Evolutionary conservation across 805 yeast genomes (phyloP).

Genomic region (Kluyveromyces nonfermentans): DNA sequence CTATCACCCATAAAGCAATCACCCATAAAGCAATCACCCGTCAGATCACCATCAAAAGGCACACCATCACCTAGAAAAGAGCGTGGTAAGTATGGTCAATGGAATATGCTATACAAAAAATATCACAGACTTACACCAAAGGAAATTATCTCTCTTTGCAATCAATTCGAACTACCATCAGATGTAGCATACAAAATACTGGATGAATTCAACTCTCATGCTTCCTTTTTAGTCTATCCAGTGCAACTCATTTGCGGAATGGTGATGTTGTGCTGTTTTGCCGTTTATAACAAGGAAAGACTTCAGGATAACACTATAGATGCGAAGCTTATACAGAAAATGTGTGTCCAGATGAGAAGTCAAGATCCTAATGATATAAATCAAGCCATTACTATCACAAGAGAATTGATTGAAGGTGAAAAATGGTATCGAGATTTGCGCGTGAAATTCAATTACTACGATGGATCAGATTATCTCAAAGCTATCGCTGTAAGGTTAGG

Average conservation of each 20-base stretch:
- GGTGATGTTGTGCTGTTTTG: slow-evolving; percentile 46
- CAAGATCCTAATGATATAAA: slow-evolving; percentile 39
- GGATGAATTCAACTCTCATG: slow-evolving; percentile 41
- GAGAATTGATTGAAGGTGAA: slow-evolving; percentile 44
- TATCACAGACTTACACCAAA: slow-evolving; percentile 31
- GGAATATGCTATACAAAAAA: slow-evolving; percentile 20
- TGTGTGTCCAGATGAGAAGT: slow-evolving; percentile 45
- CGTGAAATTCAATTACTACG: slow-evolving; percentile 31
- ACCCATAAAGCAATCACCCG: slow-evolving; percentile 2
- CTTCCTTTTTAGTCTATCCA: slow-evolving; percentile 47
- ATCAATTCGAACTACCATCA: slow-evolving; percentile 53
- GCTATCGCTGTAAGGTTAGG: slow-evolving; percentile 23
- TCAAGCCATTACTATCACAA: slow-evolving; percentile 45
- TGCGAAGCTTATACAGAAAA: slow-evolving; percentile 38
- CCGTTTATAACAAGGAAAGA: slow-evolving; percentile 42
- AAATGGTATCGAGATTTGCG: slow-evolving; percentile 56
- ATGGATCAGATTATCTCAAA: slow-evolving; percentile 21
- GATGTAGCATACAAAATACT: slow-evolving; percentile 41
- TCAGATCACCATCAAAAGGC: slow-evolving; percentile 3
- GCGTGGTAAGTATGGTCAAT: slow-evolving; percentile 3
- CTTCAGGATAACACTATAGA: slow-evolving; percentile 40
- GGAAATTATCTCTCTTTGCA: slow-evolving; percentile 43
- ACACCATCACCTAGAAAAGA: slow-evolving; percentile 8
- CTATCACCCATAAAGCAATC: not conserved
- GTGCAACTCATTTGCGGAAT: slow-evolving; percentile 67